These are phyloP conservation scores for Trametes elegans DNA, from an alignment of 768 basidiomycete genomes.

Conservation along the genomic window DNA sequence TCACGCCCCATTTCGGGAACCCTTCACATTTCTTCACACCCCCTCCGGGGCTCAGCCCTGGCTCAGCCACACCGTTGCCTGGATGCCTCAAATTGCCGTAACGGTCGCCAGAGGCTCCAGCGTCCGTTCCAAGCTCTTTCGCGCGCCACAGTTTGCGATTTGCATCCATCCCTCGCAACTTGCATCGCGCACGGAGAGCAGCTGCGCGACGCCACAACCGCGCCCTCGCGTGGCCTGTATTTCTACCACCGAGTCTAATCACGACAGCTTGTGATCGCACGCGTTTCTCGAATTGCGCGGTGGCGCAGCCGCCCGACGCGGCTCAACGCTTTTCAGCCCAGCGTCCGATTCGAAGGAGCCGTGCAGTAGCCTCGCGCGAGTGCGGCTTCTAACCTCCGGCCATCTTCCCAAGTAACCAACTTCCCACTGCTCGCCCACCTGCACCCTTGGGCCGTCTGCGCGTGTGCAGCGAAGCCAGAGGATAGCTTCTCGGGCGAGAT, in stretches of 20 bases:
- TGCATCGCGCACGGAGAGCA: neutral
- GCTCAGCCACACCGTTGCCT: neutral
- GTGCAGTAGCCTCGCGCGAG: neutral
- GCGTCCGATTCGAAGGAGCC: neutral
- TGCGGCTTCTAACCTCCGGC: conserved; percentile 4
- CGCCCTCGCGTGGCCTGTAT: neutral
- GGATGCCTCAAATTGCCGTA: neutral
- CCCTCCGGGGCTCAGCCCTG: neutral
- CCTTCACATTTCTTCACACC: conserved; percentile 4
- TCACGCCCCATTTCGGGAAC: conserved; percentile 3
- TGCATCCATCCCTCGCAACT: neutral
- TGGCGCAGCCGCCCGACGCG: conserved; percentile 10
- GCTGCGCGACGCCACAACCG: neutral
- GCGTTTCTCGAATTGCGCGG: conserved; percentile 6
- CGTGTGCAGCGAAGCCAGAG: neutral
- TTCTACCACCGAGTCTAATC: conserved; percentile 8
- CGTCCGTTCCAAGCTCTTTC: neutral
- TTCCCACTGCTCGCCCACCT: neutral
- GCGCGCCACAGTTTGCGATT: neutral
- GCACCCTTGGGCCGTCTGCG: neutral
- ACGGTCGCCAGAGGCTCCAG: neutral
- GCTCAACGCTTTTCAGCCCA: conserved; percentile 6
- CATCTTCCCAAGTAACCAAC: neutral
- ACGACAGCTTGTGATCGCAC: conserved; percentile 11
- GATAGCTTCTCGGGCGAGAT: conserved; percentile 3